phyloP scores from a whole-genome alignment of 345 rosid genomes.

The Boechera stricta region DNA sequence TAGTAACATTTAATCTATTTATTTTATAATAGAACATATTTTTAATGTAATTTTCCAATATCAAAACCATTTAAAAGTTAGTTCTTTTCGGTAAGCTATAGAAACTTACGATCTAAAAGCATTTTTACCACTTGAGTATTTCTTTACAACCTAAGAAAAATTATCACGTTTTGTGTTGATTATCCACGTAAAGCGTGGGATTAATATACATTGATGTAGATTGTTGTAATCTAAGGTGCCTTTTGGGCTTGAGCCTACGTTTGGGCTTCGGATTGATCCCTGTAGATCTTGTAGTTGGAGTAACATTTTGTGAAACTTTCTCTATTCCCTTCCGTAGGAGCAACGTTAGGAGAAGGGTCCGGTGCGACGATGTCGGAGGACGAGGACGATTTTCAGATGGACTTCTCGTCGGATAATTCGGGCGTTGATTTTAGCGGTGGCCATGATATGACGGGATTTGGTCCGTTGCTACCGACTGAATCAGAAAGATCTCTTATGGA shows the following conservation, averaged over 20 bases:
- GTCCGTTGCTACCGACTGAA: conserved; percentile 92
- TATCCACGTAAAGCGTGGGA: not conserved
- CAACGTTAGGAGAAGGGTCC: conserved; percentile 77
- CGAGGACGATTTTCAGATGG: conserved; percentile 89
- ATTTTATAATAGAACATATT: too few species aligned
- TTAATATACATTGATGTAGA: not conserved
- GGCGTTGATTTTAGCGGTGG: conserved; percentile 49
- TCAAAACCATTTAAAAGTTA: too few species aligned
- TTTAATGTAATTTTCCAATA: too few species aligned
- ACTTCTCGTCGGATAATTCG: conserved; percentile 74
- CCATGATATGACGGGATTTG: conserved; percentile 86
- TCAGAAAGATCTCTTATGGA: conserved; percentile 99
- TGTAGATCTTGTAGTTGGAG: not conserved
- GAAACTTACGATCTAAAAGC: too few species aligned
- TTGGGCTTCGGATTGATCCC: not conserved
- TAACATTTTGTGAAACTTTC: not conserved
- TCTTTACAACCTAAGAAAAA: too few species aligned
- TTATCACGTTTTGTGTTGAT: not conserved
- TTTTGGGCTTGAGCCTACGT: not conserved
- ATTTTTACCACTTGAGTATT: too few species aligned
- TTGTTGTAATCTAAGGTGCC: not conserved
- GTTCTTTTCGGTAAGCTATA: too few species aligned
- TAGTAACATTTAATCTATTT: too few species aligned
- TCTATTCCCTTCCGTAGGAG: conserved; percentile 51
- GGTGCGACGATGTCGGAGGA: conserved; percentile 99